Conservation (phyloP, 352 stramenopile genomes). For the Pythium brassicae region DNA sequence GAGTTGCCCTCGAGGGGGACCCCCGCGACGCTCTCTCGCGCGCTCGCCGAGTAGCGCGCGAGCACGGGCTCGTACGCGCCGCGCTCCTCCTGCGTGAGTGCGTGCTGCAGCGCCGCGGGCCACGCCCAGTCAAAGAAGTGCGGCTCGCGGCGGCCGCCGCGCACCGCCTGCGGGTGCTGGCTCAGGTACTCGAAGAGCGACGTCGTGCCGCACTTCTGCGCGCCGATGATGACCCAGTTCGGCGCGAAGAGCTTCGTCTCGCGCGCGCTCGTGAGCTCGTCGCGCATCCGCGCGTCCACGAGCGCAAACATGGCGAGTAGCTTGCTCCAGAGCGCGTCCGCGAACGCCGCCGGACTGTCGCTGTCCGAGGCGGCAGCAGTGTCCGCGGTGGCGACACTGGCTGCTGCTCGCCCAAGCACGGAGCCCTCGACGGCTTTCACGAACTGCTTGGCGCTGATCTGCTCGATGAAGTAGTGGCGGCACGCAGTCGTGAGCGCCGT, state of each 20-base stretch:
- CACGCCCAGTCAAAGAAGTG: slow-evolving; percentile 71
- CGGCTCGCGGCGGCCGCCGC: slow-evolving; percentile 57
- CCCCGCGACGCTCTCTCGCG: slow-evolving; percentile 1
- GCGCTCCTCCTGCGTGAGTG: slow-evolving; percentile 21
- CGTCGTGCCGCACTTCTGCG: slow-evolving; percentile 64
- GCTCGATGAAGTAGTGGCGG: slow-evolving; percentile 59
- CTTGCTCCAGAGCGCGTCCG: slow-evolving; percentile 20
- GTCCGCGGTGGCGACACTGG: background rate
- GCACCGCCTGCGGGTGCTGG: slow-evolving; percentile 86
- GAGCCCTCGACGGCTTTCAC: slow-evolving; percentile 17
- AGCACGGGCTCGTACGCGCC: slow-evolving; percentile 24
- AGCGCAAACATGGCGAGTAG: slow-evolving; percentile 40
- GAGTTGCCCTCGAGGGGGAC: slow-evolving; percentile 23
- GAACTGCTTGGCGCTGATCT: slow-evolving; percentile 45
- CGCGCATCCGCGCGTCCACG: slow-evolving; percentile 31
- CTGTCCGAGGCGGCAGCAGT: background rate
- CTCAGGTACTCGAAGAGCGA: slow-evolving; percentile 56
- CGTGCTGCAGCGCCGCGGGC: slow-evolving; percentile 24
- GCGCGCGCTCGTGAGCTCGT: slow-evolving; percentile 22
- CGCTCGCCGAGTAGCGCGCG: slow-evolving; percentile 8
- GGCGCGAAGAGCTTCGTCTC: slow-evolving; percentile 23
- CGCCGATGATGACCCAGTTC: slow-evolving; percentile 57
- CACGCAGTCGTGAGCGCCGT: slow-evolving; percentile 24
- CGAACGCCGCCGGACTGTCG: slow-evolving; percentile 9
- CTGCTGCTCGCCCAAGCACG: too few species aligned